Conservation (phyloP, 768 basidiomycete genomes). For the Lactarius psammicola region DNA sequence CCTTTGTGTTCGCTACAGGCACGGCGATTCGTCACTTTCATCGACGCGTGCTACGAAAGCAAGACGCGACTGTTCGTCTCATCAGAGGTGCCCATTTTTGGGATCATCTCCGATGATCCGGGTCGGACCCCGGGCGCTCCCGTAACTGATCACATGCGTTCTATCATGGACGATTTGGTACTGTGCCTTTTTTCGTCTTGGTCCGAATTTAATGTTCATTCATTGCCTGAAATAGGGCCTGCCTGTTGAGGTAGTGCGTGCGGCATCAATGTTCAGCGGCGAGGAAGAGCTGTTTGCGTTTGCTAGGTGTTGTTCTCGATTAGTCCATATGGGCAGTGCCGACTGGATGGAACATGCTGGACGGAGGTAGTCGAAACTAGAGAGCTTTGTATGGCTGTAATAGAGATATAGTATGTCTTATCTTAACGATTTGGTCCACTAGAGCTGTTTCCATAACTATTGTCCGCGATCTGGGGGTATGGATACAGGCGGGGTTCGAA, state of each 20-base stretch:
- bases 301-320: conserved; percentile 86
- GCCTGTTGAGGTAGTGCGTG: conserved; percentile 71
- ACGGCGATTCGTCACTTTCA: conserved; percentile 95
- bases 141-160: conserved; percentile 83
- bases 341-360: conserved; percentile 68
- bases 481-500: too few relatives aligned
- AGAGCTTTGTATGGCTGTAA: too few relatives aligned
- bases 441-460: too few relatives aligned
- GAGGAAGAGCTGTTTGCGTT: conserved; percentile 99
- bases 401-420: too few relatives aligned
- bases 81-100: conserved; percentile 87
- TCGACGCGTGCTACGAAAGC: conserved; percentile 95
- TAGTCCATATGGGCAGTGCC: conserved; percentile 87
- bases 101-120: conserved; percentile 80
- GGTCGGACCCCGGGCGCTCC: conserved; percentile 38
- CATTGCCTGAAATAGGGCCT: conserved; percentile 63
- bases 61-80: conserved; percentile 92
- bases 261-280: conserved; percentile 89
- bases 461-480: too few relatives aligned
- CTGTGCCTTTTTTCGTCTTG: conserved; percentile 29
- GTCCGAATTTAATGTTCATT: conserved; percentile 18
- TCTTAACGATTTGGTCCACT: too few relatives aligned
- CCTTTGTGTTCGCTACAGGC: conserved; percentile 48
- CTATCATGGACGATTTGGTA: conserved; percentile 94
- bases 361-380: conserved; percentile 6